phyloP scores from a whole-genome alignment of 2,329 filamentous ascomycete species.

The Cytospora paraplurivora region DNA sequence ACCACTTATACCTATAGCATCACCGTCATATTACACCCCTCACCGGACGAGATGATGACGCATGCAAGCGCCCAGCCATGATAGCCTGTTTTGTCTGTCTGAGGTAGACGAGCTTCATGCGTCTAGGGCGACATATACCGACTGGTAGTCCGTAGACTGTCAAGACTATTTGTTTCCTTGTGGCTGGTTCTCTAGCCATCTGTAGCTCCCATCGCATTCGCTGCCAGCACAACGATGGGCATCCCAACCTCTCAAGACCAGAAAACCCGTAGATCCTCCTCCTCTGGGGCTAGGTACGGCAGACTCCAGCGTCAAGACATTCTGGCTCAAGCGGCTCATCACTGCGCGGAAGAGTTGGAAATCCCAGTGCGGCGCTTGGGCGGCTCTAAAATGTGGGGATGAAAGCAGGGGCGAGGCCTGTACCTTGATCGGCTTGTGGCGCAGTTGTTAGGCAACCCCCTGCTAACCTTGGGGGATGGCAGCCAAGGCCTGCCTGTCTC shows the following conservation, averaged over 20 bases:
- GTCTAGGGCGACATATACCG: conserved; percentile 11
- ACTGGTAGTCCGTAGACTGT: too few species aligned
- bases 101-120: conserved; percentile 22
- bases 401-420: conserved; percentile 3
- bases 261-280: conserved; percentile 1
- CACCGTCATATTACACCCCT: conserved; percentile 9
- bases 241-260: not conserved
- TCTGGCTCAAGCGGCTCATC: conserved; percentile 20
- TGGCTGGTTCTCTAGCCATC: too few species aligned
- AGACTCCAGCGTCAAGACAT: conserved; percentile 17
- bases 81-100: conserved; percentile 4
- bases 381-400: conserved; percentile 29
- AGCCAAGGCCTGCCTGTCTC: not conserved
- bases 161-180: too few species aligned
- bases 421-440: conserved; percentile 8
- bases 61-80: conserved; percentile 17
- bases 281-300: not conserved
- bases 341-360: conserved; percentile 10
- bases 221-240: too few species aligned
- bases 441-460: not conserved
- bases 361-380: conserved; percentile 24
- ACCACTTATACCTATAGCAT: conserved; percentile 1
- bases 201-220: too few species aligned
- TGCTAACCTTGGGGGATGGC: not conserved
- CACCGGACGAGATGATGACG: conserved; percentile 25